Base-by-base conservation (phyloP, 352 stramenopile genomes). In the Thalassiosira sp. region DNA sequence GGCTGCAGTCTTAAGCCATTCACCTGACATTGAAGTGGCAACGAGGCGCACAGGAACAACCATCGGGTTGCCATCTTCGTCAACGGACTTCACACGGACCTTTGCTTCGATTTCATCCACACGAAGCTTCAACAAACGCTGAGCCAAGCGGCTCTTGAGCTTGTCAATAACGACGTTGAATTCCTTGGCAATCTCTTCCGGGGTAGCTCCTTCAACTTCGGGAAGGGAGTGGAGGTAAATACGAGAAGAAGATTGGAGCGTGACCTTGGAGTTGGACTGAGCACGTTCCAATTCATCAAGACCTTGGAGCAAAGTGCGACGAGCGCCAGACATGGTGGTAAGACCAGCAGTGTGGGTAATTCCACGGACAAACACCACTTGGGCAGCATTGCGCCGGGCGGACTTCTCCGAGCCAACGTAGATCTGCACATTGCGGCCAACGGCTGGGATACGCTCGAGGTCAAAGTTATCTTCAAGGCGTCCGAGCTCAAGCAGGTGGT, bases 41-140 rank as follows among this genome's bases (percentile, higher is more conserved):
- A 99, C 94, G 66, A 99, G 92, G 37, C 97, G 96, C 46, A 99
- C 93, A 42, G 97, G 84, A 46, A 91, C 72, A 37, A 85, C 76
- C 42, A 90, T 73, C 25, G 53, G 48, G 22, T 87, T 81, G 42
- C 85, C 88, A 60, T 92, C 73, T 45, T 93, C 75, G 27, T 90
- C 89, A 8, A 73, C 88, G 13, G 90, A 94, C 68, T 93, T 90
- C 18, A 98, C 73, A 27, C 93, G 89, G 69, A 98, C 96, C 88
- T 98, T 99, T 58, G 98, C 93, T 89, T 99, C 97, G 68, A 99
- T 98, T 82, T 98, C 96, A 74, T 97, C 95, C 24, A 99, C 96
- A 70, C 91, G 86, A 28, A 98, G 89, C 83, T 98, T 98, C 57
- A 98, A 90, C 18, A 99, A 84, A 35, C 96, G 94, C 53, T 94